Percentiles rank a stretch among this genome's conserved stretches.
phyloP scores from a whole-genome alignment of 768 basidiomycete species.

The Agaricus sinodeliciosus region DNA sequence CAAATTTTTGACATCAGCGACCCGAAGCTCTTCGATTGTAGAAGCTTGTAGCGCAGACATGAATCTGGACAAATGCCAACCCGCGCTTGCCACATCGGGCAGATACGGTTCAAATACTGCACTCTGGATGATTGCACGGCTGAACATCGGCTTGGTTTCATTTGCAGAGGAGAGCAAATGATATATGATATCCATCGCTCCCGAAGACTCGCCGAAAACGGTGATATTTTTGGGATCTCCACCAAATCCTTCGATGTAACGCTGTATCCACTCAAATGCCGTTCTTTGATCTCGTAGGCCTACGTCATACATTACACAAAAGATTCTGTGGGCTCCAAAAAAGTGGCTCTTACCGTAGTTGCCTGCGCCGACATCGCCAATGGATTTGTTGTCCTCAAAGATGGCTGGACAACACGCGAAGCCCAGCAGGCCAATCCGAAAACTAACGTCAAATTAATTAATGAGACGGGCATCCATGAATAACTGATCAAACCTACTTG shows the following conservation, averaged over 20 bases:
- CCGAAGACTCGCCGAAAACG: conserved; percentile 43
- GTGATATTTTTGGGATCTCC: conserved; percentile 59
- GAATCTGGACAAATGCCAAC: conserved; percentile 60
- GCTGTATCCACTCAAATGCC: conserved; percentile 59
- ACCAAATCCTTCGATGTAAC: conserved; percentile 56
- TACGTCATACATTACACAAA: conserved; percentile 18
- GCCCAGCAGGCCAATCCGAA: conserved; percentile 71
- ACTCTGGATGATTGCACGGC: conserved; percentile 73
- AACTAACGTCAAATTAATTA: conserved; percentile 34
- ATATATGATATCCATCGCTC: conserved; percentile 51
- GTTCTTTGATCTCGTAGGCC: conserved; percentile 60
- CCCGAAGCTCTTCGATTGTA: conserved; percentile 56
- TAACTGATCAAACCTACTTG: conserved; percentile 45
- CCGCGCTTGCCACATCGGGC: conserved; percentile 52
- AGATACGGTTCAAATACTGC: conserved; percentile 56
- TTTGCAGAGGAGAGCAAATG: conserved; percentile 63
- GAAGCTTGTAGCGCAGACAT: conserved; percentile 49
- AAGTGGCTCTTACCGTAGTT: conserved; percentile 55
- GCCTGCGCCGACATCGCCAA: conserved; percentile 65
- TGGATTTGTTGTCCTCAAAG: conserved; percentile 57
- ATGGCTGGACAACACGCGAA: conserved; percentile 64
- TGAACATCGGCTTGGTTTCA: conserved; percentile 52
- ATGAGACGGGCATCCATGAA: neutral
- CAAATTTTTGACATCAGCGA: conserved; percentile 51
- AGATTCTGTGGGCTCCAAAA: neutral